These are phyloP conservation scores for Rhexocercosporidium sp. DNA, from an alignment of 2,329 filamentous ascomycete genomes.

Conservation along the genomic window DNA sequence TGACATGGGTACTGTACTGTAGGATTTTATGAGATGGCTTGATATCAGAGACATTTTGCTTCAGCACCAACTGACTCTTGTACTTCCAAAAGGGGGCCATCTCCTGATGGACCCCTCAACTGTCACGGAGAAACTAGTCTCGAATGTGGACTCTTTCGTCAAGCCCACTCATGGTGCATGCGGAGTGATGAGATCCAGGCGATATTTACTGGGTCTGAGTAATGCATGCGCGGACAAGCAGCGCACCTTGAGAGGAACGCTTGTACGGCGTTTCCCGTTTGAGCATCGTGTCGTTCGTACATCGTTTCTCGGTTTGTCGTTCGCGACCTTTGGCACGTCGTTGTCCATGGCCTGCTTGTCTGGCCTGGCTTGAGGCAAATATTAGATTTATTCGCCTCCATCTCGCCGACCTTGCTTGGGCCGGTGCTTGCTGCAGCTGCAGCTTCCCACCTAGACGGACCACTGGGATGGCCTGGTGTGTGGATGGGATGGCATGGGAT, in stretches of 20 bases:
- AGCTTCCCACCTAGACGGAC: slow-evolving; percentile 2
- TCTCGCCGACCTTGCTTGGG: slow-evolving; percentile 4
- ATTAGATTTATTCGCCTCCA: background rate
- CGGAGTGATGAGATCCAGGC: slow-evolving; percentile 9
- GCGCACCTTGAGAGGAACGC: background rate
- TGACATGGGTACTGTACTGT: no score
- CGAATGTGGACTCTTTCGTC: background rate
- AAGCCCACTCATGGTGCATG: slow-evolving; percentile 3
- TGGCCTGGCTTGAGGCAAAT: slow-evolving; percentile 2
- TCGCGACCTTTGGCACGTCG: background rate
- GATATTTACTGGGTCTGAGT: slow-evolving; percentile 11
- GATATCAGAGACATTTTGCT: no score
- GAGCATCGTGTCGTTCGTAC: background rate
- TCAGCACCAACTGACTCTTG: no score
- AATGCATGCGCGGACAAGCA: slow-evolving; percentile 1
- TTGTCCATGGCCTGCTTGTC: background rate
- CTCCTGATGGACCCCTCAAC: background rate
- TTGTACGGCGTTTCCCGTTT: slow-evolving; percentile 6
- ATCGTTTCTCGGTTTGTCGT: background rate
- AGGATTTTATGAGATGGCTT: no score
- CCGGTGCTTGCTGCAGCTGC: background rate
- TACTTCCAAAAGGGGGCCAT: no score
- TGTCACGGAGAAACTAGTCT: background rate
- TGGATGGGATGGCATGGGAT: background rate
- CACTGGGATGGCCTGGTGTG: slow-evolving; percentile 5